phyloP scores from a whole-genome alignment of 768 basidiomycete genomes.

The Heimioporus sp. region DNA sequence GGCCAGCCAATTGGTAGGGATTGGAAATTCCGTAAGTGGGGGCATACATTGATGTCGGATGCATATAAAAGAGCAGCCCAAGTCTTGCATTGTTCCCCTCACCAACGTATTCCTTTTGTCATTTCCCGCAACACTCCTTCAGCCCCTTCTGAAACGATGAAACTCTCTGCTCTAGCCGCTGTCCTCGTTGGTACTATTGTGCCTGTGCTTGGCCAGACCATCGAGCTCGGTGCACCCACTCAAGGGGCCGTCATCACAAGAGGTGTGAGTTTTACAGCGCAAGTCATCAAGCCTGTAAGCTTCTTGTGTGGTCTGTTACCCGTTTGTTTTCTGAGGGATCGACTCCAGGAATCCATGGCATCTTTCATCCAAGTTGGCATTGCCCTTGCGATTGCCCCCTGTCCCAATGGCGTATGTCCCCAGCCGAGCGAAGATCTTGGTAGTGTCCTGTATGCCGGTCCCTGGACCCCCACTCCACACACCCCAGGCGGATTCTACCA shows the following conservation, averaged over 20 bases:
- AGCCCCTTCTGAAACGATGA: constrained; percentile 13
- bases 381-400: constrained; percentile 24
- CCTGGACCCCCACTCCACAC: constrained; percentile 26
- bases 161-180: neutral
- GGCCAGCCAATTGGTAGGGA: too few relatives aligned
- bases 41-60: too few relatives aligned
- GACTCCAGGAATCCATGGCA: constrained; percentile 15
- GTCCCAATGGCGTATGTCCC: constrained; percentile 22
- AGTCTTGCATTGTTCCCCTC: too few relatives aligned
- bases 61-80: too few relatives aligned
- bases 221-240: constrained; percentile 23
- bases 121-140: too few relatives aligned
- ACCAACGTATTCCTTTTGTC: too few relatives aligned
- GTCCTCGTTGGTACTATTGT: constrained; percentile 3
- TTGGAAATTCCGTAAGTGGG: too few relatives aligned
- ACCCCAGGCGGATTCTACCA: constrained; percentile 23
- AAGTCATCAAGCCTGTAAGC: constrained; percentile 24
- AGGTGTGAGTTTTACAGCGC: constrained; percentile 20
- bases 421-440: constrained; percentile 20
- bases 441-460: constrained; percentile 26
- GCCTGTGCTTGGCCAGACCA: constrained; percentile 26
- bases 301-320: neutral
- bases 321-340: neutral
- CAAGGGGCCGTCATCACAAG: constrained; percentile 10
- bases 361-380: constrained; percentile 29